These are phyloP conservation scores for Acacia confusa DNA, from an alignment of 306 rosid species.

Conservation along the genomic window DNA sequence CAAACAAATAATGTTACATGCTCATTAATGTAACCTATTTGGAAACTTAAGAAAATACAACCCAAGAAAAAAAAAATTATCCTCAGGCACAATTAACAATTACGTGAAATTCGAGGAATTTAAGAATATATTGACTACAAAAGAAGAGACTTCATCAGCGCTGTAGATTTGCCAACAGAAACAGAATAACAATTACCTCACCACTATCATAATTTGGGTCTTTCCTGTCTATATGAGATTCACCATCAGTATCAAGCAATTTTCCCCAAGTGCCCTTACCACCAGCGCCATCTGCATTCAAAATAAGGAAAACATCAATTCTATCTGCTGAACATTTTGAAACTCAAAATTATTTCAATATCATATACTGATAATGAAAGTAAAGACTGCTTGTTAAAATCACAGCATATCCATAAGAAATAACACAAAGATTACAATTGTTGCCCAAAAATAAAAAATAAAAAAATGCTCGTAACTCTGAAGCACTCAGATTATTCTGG, in stretches of 20 bases:
- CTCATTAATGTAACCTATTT: constrained; percentile 14
- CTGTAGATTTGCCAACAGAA: not conserved
- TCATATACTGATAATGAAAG: not conserved
- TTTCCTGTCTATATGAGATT: constrained; percentile 39
- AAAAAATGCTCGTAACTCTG: not conserved
- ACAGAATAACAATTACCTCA: constrained; percentile 30
- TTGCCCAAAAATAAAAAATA: not conserved
- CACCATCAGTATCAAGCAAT: constrained; percentile 43
- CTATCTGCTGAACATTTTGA: not conserved
- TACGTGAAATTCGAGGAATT: not conserved
- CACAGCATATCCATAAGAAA: not conserved
- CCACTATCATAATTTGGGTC: constrained; percentile 53
- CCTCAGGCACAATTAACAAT: not conserved
- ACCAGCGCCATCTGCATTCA: constrained; percentile 49
- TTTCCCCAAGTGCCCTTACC: constrained; percentile 55
- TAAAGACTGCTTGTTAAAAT: not conserved
- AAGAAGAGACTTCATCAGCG: not conserved
- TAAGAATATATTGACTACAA: not conserved
- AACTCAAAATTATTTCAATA: not conserved
- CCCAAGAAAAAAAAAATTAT: not conserved
- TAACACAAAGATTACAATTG: not conserved
- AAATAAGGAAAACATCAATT: not conserved
- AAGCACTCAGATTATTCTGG: not conserved
- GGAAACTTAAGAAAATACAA: not conserved
- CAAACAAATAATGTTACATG: constrained; percentile 10